Percentiles rank a stretch among this genome's conserved stretches.
phyloP scores from a whole-genome alignment of 2,329 filamentous ascomycete genomes.

The Basipetospora chlamydospora region DNA sequence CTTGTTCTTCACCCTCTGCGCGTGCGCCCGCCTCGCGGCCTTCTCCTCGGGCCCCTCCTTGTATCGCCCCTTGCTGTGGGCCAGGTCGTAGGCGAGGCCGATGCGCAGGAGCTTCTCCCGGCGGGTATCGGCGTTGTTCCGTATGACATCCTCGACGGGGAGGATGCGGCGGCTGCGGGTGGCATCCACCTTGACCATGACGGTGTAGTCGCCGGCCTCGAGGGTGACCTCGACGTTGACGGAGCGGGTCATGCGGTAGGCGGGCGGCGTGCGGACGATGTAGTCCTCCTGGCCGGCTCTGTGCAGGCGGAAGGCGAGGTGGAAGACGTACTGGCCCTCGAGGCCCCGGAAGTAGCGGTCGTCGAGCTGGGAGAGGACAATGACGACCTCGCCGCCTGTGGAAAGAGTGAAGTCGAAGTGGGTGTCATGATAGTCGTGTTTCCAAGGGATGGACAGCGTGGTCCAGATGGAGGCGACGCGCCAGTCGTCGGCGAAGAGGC shows the following conservation, averaged over 20 bases:
- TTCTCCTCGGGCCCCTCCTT: conserved; percentile 34
- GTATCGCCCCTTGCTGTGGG: conserved; percentile 48
- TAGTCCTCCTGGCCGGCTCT: conserved; percentile 34
- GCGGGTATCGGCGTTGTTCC: conserved; percentile 42
- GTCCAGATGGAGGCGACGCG: conserved; percentile 32
- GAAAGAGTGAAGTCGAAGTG: conserved; percentile 37
- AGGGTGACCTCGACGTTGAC: conserved; percentile 66
- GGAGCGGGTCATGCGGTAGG: conserved; percentile 52
- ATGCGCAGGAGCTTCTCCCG: conserved; percentile 60
- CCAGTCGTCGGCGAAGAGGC: conserved; percentile 43
- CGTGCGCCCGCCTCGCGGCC: conserved; percentile 27
- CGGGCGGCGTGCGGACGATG: conserved; percentile 36
- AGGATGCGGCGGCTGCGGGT: conserved; percentile 35
- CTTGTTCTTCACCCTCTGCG: conserved; percentile 24
- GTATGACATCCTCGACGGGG: conserved; percentile 52
- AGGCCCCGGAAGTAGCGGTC: conserved; percentile 42
- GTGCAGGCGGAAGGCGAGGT: conserved; percentile 40
- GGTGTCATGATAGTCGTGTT: conserved; percentile 37
- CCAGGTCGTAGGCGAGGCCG: conserved; percentile 56
- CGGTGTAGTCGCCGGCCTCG: conserved; percentile 58
- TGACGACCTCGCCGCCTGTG: conserved; percentile 33
- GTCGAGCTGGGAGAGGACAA: conserved; percentile 44
- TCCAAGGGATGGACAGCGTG: conserved; percentile 40
- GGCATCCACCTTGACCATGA: conserved; percentile 62
- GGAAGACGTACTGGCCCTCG: conserved; percentile 40